Evolutionary conservation across 2,329 filamentous ascomycete genomes (phyloP).

Genomic region (Fusarium sp.): DNA sequence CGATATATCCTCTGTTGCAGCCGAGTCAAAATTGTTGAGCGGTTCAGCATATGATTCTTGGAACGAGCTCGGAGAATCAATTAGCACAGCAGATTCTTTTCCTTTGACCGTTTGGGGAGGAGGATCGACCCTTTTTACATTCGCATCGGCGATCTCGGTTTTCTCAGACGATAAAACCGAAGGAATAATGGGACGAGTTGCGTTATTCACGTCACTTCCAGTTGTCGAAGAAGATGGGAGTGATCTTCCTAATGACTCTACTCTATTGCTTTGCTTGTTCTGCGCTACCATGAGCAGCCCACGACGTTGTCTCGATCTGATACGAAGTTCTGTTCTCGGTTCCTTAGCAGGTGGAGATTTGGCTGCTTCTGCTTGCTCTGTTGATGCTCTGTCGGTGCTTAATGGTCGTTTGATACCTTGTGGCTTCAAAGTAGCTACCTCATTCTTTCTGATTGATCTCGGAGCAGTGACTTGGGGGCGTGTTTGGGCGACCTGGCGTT

Average conservation of each 20-base stretch:
- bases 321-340: slow-evolving; percentile 60
- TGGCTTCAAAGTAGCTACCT: not conserved
- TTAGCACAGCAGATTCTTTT: not conserved
- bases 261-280: slow-evolving; percentile 34
- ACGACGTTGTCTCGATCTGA: slow-evolving; percentile 61
- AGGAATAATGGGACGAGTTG: not conserved
- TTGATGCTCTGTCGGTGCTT: not conserved
- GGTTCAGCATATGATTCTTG: slow-evolving; percentile 6
- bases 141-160: not conserved
- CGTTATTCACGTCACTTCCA: not conserved
- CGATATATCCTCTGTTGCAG: not conserved
- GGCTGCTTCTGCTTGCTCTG: not conserved
- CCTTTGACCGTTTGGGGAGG: not conserved
- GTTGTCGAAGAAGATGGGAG: not conserved
- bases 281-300: slow-evolving; percentile 62
- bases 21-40: not conserved
- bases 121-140: not conserved
- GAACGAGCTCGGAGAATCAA: not conserved
- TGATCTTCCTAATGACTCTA: not conserved
- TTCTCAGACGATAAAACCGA: not conserved
- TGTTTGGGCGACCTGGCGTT: not conserved
- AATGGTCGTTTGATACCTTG: slow-evolving; percentile 21
- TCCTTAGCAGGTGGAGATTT: slow-evolving; percentile 33
- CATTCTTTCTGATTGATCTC: not conserved
- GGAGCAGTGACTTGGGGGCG: not conserved